Evolutionary conservation across 331 rosid genomes (phyloP), one percentile per base, ranked within the genome.

Genomic region (Telfairia occidentalis): DNA sequence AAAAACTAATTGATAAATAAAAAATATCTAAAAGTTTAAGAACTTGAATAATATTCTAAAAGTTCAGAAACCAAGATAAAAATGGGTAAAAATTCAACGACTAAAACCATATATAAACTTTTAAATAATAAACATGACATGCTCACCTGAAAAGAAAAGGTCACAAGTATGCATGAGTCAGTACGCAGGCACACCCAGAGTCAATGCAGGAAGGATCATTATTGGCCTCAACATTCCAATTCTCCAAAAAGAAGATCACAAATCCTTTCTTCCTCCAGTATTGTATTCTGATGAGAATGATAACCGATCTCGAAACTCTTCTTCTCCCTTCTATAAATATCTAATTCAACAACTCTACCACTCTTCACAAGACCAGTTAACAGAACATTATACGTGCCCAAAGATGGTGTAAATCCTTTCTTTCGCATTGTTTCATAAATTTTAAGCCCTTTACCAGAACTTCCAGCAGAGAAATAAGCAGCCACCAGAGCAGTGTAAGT

Each of bases 401-500:
- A 53, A 9, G 82, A 77, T 32, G 92, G 91, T 85, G 34, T 37
- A 71, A 82, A 63, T 76, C 90, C 86, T 55, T 84, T 81, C 18
- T 71, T 78, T 60, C 78, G 74, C 98, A 92, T 89, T 49, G 21
- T 81, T 75, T 83, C 58, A 53, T 75, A 86, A 69, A 84, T 81
- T 82, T 81, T 77, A 61, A 90, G 96, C 55, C 90, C 96, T 81
- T 81, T 81, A 30, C 81, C 84, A 81, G 80, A 84, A 79, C 86
- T 87, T 71, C 87, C 87, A 77, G 84, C 86, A 52, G 86, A 84
- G 79, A 87, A 86, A 80, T 87, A 90, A 60, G 66, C 89, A 54
- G 85, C 86, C n/a, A 90, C 85, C 80, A 92, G 79, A 83, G 97
- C 88, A 78, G 96, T 92, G 82, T 89, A 92, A 77, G 97, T 85